Evolutionary conservation across 2,329 filamentous ascomycete genomes (phyloP), one percentile per base, ranked within the genome.

Genomic region (Stemphylium beticola): DNA sequence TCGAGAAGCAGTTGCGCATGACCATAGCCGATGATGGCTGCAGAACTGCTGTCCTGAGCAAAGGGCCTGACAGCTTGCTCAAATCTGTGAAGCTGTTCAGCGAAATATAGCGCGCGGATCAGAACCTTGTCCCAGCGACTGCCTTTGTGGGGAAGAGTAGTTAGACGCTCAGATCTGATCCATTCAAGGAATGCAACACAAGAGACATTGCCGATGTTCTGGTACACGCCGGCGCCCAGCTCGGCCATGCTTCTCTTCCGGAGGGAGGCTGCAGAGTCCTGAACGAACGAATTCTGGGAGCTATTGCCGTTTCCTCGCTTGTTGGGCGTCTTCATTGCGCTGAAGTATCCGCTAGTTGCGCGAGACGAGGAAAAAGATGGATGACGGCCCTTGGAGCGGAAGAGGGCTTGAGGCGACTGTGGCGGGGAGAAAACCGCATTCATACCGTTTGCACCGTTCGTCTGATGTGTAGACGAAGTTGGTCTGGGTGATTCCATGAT

Each of bases 11-110:
- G 68, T 12, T 76, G 73, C n/a, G 74, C 76, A 47, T 79, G 76
- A 20, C 78, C 79, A 72, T 81, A 82, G 12, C 80, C 79, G 32
- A 83, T 67, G 12, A 76, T 69, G 10, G 80, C 77, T n/a, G 80
- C 81, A 15, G 66, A 63, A 34, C 74, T 69, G 43, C 71, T 77
- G 26, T 76, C 73, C 36, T 71, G 60, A 20, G 76, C 72, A 62
- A 80, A 80, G 11, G 69, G 57, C 39, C 75, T 69, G 2, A 80
- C 68, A 14, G 75, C 73, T n/a, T 71, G 61, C 22, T 77, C 73
- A 43, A 78, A 81, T 4, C 67, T 68, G 55, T 76, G 74, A 4
- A 81, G 67, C 48, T 80, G 77, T 45, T 76, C 72, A 10, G 76
- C 77, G 49, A 81, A 80, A 57, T 77, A 81, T 12, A 81, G 75